phyloP scores from a whole-genome alignment of 2,329 filamentous ascomycete genomes.

The Ophiosphaerella herpotricha region DNA sequence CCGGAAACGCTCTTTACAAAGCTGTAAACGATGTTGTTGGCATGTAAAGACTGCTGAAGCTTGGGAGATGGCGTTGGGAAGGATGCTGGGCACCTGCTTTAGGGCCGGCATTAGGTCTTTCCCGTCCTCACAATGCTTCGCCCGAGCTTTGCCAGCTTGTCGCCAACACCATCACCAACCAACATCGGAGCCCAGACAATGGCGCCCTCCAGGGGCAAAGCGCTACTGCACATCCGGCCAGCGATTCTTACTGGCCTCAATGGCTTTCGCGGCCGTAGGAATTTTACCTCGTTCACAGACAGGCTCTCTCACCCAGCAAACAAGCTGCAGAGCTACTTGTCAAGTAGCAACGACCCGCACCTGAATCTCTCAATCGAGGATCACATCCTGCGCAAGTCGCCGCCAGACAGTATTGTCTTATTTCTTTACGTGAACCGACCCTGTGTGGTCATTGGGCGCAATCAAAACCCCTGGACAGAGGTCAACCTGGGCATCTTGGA shows the following conservation, averaged over 20 bases:
- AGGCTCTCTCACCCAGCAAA: constrained; percentile 36
- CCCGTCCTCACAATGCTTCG: neutral
- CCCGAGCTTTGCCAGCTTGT: neutral
- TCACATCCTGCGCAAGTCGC: constrained; percentile 76
- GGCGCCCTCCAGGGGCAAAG: constrained; percentile 4
- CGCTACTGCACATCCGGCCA: neutral
- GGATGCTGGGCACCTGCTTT: neutral
- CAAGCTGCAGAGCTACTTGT: constrained; percentile 53
- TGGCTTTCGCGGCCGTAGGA: constrained; percentile 1
- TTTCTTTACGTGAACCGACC: constrained; percentile 89
- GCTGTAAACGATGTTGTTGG: too few relatives aligned
- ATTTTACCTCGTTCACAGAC: constrained; percentile 34
- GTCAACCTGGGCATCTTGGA: constrained; percentile 71
- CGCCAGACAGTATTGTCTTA: constrained; percentile 73
- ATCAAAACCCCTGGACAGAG: constrained; percentile 98
- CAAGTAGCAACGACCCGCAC: constrained; percentile 70
- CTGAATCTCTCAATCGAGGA: constrained; percentile 95
- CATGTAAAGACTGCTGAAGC: neutral
- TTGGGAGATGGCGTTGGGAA: neutral
- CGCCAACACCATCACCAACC: neutral
- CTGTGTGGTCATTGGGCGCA: constrained; percentile 88
- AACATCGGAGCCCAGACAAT: neutral
- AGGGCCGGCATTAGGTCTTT: too few relatives aligned
- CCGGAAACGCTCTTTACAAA: too few relatives aligned
- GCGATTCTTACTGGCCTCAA: neutral